A percentile compares a stretch with the other conserved stretches of the same genome.
These are phyloP conservation scores for Trichophyton equinum DNA, from an alignment of 2,329 filamentous ascomycete species.

Conservation along the genomic window DNA sequence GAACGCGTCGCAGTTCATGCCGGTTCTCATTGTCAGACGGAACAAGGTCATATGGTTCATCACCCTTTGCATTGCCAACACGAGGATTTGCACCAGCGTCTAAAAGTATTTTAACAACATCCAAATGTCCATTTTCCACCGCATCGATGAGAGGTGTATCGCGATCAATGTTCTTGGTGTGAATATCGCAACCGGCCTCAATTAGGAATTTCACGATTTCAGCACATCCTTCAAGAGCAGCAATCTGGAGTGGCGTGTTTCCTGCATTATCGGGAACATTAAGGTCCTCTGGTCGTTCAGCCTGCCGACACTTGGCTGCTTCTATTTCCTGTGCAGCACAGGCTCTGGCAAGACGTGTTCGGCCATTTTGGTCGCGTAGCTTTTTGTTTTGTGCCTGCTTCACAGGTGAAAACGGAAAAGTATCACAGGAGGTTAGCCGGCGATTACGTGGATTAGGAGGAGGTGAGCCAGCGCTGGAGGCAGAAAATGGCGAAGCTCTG, in stretches of 20 bases:
- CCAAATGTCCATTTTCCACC: constrained; percentile 85
- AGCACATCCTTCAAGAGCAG: constrained; percentile 71
- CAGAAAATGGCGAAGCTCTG: constrained; percentile 32
- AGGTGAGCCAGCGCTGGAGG: constrained; percentile 32
- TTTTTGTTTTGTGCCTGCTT: constrained; percentile 65
- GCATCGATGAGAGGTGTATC: constrained; percentile 94
- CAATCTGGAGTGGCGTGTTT: constrained; percentile 93
- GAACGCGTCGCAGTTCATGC: constrained; percentile 60
- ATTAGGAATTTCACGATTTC: constrained; percentile 82
- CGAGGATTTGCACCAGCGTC: constrained; percentile 83
- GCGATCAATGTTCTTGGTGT: constrained; percentile 65
- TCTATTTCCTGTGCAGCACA: constrained; percentile 78
- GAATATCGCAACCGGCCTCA: constrained; percentile 68
- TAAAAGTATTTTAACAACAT: constrained; percentile 73
- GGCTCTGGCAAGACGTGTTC: constrained; percentile 79
- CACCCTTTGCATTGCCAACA: constrained; percentile 79
- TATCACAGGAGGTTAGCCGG: constrained; percentile 30
- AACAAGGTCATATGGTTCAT: constrained; percentile 79
- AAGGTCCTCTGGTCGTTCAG: constrained; percentile 73
- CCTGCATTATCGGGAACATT: constrained; percentile 86
- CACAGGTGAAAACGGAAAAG: constrained; percentile 48
- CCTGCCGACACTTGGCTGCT: constrained; percentile 58
- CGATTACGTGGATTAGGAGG: constrained; percentile 29
- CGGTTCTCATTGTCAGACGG: constrained; percentile 62
- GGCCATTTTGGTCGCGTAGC: constrained; percentile 80